Evolutionary conservation across 768 basidiomycete genomes (phyloP).

Genomic region (Sarcodon sp.): DNA sequence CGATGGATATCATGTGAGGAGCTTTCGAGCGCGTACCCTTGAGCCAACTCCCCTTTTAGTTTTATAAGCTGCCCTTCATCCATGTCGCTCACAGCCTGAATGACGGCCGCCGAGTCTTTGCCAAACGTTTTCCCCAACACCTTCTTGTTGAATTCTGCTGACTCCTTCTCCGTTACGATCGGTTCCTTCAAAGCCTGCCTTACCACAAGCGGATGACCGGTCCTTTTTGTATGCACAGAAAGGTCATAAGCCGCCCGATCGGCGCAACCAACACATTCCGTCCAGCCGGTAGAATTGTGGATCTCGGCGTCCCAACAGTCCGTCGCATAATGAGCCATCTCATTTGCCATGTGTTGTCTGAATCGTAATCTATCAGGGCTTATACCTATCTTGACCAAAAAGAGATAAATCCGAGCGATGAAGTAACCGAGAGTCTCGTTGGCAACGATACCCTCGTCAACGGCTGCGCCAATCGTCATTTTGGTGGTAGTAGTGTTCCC

Average conservation of each 20-base stretch:
- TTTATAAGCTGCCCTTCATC: conserved; percentile 50
- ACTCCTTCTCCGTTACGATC: conserved; percentile 66
- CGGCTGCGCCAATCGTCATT: conserved; percentile 83
- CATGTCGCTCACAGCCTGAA: conserved; percentile 52
- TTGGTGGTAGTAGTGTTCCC: conserved; percentile 52
- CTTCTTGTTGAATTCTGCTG: conserved; percentile 81
- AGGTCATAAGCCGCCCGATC: conserved; percentile 97
- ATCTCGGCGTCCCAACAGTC: conserved; percentile 99
- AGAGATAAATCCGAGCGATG: conserved; percentile 82
- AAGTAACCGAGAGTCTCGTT: conserved; percentile 99
- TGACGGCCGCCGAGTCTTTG: conserved; percentile 58
- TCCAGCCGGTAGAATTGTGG: conserved; percentile 85
- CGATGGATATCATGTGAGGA: conserved; percentile 5
- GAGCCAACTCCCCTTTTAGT: conserved; percentile 57
- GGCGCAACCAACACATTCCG: conserved; percentile 98
- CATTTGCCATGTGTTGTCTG: conserved; percentile 97
- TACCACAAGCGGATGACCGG: conserved; percentile 78
- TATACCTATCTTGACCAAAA: conserved; percentile 86
- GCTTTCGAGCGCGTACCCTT: conserved; percentile 41
- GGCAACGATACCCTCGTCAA: conserved; percentile 74
- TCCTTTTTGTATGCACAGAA: conserved; percentile 75
- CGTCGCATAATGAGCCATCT: conserved; percentile 99
- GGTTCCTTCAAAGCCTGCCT: conserved; percentile 80
- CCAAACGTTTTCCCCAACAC: conserved; percentile 81
- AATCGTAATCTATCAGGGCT: conserved; percentile 75